Base-by-base conservation (phyloP, 805 yeast genomes). In the Wickerhamia fluorescens region DNA sequence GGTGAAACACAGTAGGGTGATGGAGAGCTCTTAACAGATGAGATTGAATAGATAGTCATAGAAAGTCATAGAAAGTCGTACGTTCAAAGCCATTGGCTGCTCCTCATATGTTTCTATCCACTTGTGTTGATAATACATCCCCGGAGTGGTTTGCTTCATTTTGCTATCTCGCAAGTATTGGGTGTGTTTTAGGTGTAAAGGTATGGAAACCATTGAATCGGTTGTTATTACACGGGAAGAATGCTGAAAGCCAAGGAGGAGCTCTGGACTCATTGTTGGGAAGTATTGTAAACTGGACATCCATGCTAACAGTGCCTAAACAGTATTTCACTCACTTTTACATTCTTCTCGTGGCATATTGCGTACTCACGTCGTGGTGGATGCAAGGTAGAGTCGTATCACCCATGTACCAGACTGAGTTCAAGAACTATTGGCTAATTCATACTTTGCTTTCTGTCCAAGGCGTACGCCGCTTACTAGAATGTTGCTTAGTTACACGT, bases 291-390 rank as follows among this genome's bases (percentile, higher is more conserved):
- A 32, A 29, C 14, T 31, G 15, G 24, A 12, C 30, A 14, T 21
- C 23, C 14, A 17, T 23, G 9, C 31, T 61, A 9, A 72, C 74
- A 8, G 78, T 79, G 1, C 83, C 86, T 0, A 81, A 78, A 44
- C 38, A 64, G 8, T 73, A 67, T 66, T 82, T 82, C 43, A 43
- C 56, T 2, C 86, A 81, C 42, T 82, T 75, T 41, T 82, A 82
- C 48, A 34, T 70, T 4, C 27, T 72, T 11, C 66, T 75, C 11
- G 41, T 62, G 1, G 16, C 27, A 8, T 49, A 0, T 37, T 65
- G 19, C 50, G 17, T 23, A 31, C 25, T 22, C 33, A 11, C 16
- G 12, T 7, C 14, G 20, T 11, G 17, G 34, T 15, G 23, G 35
- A 24, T 42, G 41, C 7, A 36, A 41, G 2, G 32, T 57, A 9